Evolutionary conservation across 306 rosid species (phyloP).

Genomic region (Urtica urens): DNA sequence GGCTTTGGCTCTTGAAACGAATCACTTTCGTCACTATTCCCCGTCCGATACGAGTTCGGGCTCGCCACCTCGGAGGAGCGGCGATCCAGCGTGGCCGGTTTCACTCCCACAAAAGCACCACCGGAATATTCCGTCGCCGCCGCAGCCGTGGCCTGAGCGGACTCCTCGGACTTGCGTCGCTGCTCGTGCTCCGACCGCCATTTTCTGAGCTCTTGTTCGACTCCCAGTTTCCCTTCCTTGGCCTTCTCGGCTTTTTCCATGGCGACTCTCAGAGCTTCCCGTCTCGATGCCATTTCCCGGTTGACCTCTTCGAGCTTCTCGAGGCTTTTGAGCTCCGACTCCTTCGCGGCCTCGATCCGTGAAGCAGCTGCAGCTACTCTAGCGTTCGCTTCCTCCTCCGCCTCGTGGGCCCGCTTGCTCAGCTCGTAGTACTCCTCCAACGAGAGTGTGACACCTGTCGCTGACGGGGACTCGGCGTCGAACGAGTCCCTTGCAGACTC

Average conservation of each 20-base stretch:
- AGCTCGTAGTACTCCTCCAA: conserved; percentile 92
- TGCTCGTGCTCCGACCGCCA: conserved; percentile 96
- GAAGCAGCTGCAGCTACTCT: conserved; percentile 69
- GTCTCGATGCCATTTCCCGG: conserved; percentile 56
- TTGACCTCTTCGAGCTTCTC: conserved; percentile 75
- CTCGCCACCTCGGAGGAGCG: conserved; percentile 26
- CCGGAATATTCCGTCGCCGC: conserved; percentile 47
- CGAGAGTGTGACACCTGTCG: conserved; percentile 63
- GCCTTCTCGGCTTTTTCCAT: conserved; percentile 94
- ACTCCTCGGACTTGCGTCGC: conserved; percentile 52
- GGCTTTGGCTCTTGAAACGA: conserved; percentile 44
- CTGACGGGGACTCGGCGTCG: conserved; percentile 40
- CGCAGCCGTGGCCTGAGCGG: conserved; percentile 38
- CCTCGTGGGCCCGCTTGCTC: conserved; percentile 86
- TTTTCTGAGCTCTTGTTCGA: conserved; percentile 82
- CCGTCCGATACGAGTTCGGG: conserved; percentile 29
- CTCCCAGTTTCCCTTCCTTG: conserved; percentile 92
- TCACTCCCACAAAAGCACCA: conserved; percentile 52
- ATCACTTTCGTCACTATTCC: conserved; percentile 23
- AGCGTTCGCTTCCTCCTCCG: conserved; percentile 72
- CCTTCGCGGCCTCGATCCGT: conserved; percentile 67
- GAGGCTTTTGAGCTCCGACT: conserved; percentile 63
- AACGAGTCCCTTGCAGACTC: conserved; percentile 46
- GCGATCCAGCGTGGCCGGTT: conserved; percentile 28
- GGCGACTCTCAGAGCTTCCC: conserved; percentile 65